Base-by-base conservation (phyloP, 768 basidiomycete genomes). In the Mycena alexandri region DNA sequence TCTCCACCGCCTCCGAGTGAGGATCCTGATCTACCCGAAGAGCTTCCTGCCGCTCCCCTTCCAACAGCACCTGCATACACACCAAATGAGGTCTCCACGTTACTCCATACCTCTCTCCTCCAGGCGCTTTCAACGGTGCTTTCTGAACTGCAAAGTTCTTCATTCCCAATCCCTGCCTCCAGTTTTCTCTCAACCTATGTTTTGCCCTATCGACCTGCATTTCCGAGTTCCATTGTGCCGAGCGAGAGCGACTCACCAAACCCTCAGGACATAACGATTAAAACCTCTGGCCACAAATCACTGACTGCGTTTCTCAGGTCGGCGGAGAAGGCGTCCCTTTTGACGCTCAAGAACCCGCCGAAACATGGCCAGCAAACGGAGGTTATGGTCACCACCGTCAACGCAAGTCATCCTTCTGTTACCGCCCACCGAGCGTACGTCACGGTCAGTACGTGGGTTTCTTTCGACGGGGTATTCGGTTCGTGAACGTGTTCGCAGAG, bases 151-250 rank as follows among this genome's bases (percentile, higher is more conserved):
- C 86, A 88, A 0, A 53, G 83, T 0, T 83, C 87, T 0, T 76
- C 86, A 2, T 93, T 95, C 74, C 94, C 95, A 0, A 89, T 96
- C 48, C 81, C 90, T 0, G 87, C 94, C 0, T 92, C 93, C 13
- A 83, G 83, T 0, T 88, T 96, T 70, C 95, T 95, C 78, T 87
- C 91, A 9, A 85, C 84, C 19, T 85, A 94, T 73, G 85, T 97
- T 54, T 85, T 96, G 2, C 94, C 94, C 7, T 89, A 83, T 58
- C 86, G 94, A n/a, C 93, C 94, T 10, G 88, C 89, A n/a, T 88
- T 86, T 63, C 89, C 56, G 80, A 80, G 41, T 67, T 75, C 42
- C 34, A 71, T 84, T 14, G 54, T 83, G 75, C 68, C 63, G 61
- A 75, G 61, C 59, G 75, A 48, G 55, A 78, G 51, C 74, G 78